Percentiles rank a stretch among this genome's conserved stretches.
Conservation (phyloP, 495 filamentous ascomycete species). For the Hyaloscypha variabilis region DNA sequence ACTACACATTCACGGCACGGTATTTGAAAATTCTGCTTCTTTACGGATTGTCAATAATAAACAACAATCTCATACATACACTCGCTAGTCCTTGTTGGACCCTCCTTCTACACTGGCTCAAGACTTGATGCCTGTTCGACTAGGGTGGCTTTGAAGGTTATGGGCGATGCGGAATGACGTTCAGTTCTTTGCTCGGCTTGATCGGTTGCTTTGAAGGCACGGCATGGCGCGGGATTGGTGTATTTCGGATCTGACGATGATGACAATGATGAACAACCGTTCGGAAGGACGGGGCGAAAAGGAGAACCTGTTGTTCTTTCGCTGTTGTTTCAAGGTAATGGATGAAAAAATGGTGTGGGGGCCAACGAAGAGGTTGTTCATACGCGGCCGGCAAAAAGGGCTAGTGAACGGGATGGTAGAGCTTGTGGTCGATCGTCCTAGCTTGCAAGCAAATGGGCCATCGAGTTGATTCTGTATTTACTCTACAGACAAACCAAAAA, state of each 20-base stretch:
- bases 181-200: conserved; percentile 6
- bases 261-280: conserved; percentile 8
- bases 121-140: not conserved
- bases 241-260: conserved; percentile 7
- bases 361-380: not conserved
- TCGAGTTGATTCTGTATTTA: not conserved
- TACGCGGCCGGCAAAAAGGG: not conserved
- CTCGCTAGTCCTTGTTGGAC: not conserved
- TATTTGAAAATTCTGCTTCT: not conserved
- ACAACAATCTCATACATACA: conserved; percentile 7
- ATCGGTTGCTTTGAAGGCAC: conserved; percentile 5
- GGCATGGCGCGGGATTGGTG: conserved; percentile 9
- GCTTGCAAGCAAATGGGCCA: not conserved
- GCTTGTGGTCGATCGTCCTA: not conserved
- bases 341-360: not conserved
- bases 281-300: not conserved
- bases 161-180: not conserved
- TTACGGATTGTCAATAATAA: not conserved
- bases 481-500: not conserved
- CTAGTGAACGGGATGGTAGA: not conserved
- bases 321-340: not conserved
- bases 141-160: not conserved
- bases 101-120: not conserved
- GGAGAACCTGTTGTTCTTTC: not conserved
- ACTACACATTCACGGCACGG: not conserved